Conservation (phyloP, 2,329 filamentous ascomycete genomes). For the Curvularia sp. region DNA sequence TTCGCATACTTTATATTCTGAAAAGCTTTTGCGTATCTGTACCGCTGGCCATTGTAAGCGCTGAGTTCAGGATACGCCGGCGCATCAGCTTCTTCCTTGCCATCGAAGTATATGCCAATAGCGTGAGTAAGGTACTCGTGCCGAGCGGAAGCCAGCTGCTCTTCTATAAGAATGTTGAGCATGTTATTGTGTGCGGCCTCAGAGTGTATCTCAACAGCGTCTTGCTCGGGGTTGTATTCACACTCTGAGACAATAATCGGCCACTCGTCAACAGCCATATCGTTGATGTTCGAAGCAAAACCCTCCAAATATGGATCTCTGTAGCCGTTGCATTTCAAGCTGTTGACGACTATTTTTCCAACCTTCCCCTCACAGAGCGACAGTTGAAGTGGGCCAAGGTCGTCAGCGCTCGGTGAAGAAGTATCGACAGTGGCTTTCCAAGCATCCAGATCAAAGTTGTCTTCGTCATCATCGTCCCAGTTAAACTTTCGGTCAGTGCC, state of each 20-base stretch:
- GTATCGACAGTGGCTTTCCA: slow-evolving; percentile 27
- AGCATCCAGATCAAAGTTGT: slow-evolving; percentile 26
- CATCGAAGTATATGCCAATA: slow-evolving; percentile 6
- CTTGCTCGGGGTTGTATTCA: not conserved
- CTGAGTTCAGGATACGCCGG: slow-evolving; percentile 27
- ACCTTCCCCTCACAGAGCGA: not conserved
- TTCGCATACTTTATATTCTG: slow-evolving; percentile 1
- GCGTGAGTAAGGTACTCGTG: slow-evolving; percentile 1
- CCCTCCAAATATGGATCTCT: not conserved
- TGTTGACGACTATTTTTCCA: not conserved
- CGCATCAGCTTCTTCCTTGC: slow-evolving; percentile 8
- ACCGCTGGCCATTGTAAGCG: not conserved
- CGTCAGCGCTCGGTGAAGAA: slow-evolving; percentile 14
- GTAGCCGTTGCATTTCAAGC: not conserved
- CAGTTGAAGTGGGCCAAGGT: slow-evolving; percentile 20
- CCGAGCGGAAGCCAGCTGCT: slow-evolving; percentile 6
- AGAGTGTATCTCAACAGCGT: not conserved
- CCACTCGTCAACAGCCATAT: not conserved
- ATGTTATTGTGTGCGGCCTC: not conserved
- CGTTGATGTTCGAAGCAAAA: no score
- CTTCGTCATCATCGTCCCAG: slow-evolving; percentile 38
- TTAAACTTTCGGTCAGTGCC: slow-evolving; percentile 15
- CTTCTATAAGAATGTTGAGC: not conserved
- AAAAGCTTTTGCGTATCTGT: slow-evolving; percentile 10
- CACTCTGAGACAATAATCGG: not conserved